Evolutionary conservation across 495 filamentous ascomycete genomes (phyloP).

Genomic region (Opeltia flavorubescens): DNA sequence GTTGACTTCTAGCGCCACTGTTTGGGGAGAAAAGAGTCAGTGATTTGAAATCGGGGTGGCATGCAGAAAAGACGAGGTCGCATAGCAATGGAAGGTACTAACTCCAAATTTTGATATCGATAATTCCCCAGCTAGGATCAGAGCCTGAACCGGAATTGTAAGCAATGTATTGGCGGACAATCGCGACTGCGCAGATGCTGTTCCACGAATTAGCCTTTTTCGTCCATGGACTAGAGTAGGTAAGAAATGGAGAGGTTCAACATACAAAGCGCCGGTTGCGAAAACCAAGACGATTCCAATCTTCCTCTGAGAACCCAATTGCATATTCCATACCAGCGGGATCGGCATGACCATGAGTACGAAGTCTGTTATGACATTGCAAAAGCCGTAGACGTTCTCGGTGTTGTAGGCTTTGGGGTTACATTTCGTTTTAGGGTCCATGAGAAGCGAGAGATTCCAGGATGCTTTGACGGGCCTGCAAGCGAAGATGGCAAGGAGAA

Average conservation of each 20-base stretch:
- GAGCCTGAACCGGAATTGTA: background rate
- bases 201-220: background rate
- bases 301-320: constrained; percentile 5
- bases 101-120: constrained; percentile 5
- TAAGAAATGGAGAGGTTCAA: background rate
- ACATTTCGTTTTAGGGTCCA: background rate
- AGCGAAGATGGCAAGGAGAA: constrained; percentile 3
- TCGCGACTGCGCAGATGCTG: constrained; percentile 1
- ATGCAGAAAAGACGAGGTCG: background rate
- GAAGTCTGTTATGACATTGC: constrained; percentile 5
- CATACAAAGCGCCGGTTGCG: constrained; percentile 6
- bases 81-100: background rate
- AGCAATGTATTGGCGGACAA: constrained; percentile 1
- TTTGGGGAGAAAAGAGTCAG: too few species aligned
- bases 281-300: constrained; percentile 5
- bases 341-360: constrained; percentile 3
- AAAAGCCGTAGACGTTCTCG: constrained; percentile 2
- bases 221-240: background rate
- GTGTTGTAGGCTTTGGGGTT: background rate
- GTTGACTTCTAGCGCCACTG: constrained; percentile 5
- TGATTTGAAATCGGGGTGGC: too few species aligned
- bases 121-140: background rate
- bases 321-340: constrained; percentile 6
- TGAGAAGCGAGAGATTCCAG: background rate
- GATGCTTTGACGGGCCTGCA: constrained; percentile 1